These are phyloP conservation scores for Megacollybia platyphylla DNA, from an alignment of 1,284 basidiomycete species.

Conservation along the genomic window DNA sequence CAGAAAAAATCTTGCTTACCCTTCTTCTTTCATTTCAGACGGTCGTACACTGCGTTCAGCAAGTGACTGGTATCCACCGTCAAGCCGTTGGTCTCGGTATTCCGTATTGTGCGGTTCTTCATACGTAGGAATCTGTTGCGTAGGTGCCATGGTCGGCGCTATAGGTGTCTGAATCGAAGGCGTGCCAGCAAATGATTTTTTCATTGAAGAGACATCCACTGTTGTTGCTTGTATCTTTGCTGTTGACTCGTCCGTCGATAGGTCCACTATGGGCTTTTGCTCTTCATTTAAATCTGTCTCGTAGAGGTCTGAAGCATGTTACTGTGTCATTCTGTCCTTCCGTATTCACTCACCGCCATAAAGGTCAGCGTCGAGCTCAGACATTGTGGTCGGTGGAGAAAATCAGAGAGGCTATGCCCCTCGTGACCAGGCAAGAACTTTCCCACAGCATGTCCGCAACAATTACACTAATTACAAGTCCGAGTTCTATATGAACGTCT, in stretches of 20 bases:
- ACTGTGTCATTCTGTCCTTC: background rate
- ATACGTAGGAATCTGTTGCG: slow-evolving; percentile 66
- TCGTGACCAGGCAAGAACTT: too few species aligned
- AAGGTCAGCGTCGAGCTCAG: slow-evolving; percentile 75
- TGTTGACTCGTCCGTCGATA: slow-evolving; percentile 12
- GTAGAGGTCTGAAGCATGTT: slow-evolving; percentile 50
- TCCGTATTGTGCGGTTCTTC: slow-evolving; percentile 47
- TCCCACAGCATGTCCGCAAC: too few species aligned
- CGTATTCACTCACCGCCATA: slow-evolving; percentile 51
- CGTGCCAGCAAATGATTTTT: slow-evolving; percentile 4
- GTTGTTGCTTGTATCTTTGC: slow-evolving; percentile 13
- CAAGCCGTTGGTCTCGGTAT: slow-evolving; percentile 31
- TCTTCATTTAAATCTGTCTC: slow-evolving; percentile 46
- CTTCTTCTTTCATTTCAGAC: slow-evolving; percentile 97
- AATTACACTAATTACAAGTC: too few species aligned
- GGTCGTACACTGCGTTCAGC: slow-evolving; percentile 67
- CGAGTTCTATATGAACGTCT: too few species aligned
- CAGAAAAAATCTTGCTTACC: slow-evolving; percentile 51
- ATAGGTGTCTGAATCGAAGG: slow-evolving; percentile 10
- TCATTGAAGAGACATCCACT: background rate
- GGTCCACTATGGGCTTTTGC: slow-evolving; percentile 13
- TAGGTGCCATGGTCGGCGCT: slow-evolving; percentile 18
- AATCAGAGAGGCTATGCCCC: background rate
- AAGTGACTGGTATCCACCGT: slow-evolving; percentile 24
- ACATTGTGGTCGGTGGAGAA: slow-evolving; percentile 27